These are phyloP conservation scores for Neurospora pannonica DNA, from an alignment of 495 filamentous ascomycete genomes.

Conservation along the genomic window DNA sequence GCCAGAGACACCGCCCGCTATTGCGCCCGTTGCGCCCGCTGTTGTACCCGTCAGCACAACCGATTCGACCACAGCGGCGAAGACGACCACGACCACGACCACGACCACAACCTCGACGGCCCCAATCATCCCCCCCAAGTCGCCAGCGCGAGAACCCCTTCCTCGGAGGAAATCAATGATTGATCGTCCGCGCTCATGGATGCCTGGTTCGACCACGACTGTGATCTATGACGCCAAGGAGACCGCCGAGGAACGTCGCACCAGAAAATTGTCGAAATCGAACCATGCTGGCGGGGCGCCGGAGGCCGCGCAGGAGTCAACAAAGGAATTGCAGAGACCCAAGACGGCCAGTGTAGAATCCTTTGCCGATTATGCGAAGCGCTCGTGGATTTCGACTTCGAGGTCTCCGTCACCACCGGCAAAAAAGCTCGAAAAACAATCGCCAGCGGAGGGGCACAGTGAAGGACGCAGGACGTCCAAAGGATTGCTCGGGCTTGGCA, in stretches of 20 bases:
- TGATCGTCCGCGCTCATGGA: constrained; percentile 35
- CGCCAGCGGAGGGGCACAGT: constrained; percentile 2
- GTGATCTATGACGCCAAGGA: background rate
- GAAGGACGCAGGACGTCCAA: background rate
- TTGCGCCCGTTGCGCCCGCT: constrained; percentile 1
- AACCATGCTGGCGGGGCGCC: constrained; percentile 15
- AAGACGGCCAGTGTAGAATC: constrained; percentile 40
- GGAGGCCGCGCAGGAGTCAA: background rate
- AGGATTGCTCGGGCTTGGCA: constrained; percentile 11
- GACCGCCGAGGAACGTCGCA: constrained; percentile 8
- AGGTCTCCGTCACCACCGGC: constrained; percentile 49
- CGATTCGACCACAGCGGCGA: background rate
- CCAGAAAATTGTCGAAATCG: constrained; percentile 8
- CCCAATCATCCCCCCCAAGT: constrained; percentile 2
- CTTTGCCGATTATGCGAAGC: constrained; percentile 55
- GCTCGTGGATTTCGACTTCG: constrained; percentile 56
- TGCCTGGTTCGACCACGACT: constrained; percentile 32
- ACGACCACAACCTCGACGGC: constrained; percentile 20
- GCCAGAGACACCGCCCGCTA: constrained; percentile 5
- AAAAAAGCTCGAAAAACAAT: constrained; percentile 17
- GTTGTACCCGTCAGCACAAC: constrained; percentile 2
- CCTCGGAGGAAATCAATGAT: constrained; percentile 27
- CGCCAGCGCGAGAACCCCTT: background rate
- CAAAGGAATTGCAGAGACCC: constrained; percentile 19
- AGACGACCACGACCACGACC: constrained; percentile 10